phyloP scores from a whole-genome alignment of 768 basidiomycete species.

The Calocybe indica region DNA sequence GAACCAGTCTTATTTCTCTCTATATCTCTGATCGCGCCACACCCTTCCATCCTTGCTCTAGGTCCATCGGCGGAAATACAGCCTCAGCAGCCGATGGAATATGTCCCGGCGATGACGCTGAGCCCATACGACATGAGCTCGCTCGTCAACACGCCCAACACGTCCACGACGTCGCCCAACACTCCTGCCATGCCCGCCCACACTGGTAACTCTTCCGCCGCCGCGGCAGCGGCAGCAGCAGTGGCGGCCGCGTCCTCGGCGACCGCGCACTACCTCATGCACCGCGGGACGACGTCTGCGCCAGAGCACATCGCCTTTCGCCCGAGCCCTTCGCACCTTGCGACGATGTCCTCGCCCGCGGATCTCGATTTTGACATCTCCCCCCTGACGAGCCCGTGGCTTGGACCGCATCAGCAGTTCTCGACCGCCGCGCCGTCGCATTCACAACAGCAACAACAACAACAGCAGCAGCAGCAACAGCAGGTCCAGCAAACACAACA shows the following conservation, averaged over 20 bases:
- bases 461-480: not conserved
- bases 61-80: conserved; percentile 65
- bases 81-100: conserved; percentile 52
- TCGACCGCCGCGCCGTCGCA: conserved; percentile 10
- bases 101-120: conserved; percentile 56
- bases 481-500: not conserved
- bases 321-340: conserved; percentile 23
- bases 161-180: conserved; percentile 10
- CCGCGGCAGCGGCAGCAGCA: too few relatives aligned
- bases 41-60: conserved; percentile 15
- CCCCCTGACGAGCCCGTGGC: conserved; percentile 77
- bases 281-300: conserved; percentile 48
- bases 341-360: conserved; percentile 33
- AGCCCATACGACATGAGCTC: conserved; percentile 21
- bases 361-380: conserved; percentile 73
- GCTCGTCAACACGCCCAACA: conserved; percentile 10
- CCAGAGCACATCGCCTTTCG: conserved; percentile 72
- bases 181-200: conserved; percentile 14
- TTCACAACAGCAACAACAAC: conserved; percentile 7
- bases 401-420: conserved; percentile 48
- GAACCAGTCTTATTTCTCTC: not conserved
- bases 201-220: conserved; percentile 1
- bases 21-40: conserved; percentile 1
- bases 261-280: conserved; percentile 9
- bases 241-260: not conserved